Percentiles rank a stretch among this genome's conserved stretches.
These are phyloP conservation scores for Sphagnum magellanicum DNA, from an alignment of 228 moss, liverwort and hornwort species.

Conservation along the genomic window DNA sequence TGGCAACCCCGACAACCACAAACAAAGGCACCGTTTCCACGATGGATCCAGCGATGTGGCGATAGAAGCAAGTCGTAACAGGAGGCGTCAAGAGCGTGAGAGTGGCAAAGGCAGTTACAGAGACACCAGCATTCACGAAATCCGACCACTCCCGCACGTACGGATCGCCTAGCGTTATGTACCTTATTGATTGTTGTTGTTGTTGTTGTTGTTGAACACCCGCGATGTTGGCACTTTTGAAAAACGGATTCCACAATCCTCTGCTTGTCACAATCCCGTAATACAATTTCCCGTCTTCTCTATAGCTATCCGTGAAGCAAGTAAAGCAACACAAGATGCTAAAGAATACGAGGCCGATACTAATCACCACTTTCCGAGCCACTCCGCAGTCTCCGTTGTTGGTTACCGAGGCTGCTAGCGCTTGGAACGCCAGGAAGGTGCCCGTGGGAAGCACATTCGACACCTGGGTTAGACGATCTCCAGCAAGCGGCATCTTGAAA, in stretches of 20 bases:
- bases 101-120: constrained; percentile 2
- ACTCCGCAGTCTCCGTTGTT: constrained; percentile 23
- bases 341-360: constrained; percentile 7
- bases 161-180: too few relatives aligned
- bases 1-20: background rate
- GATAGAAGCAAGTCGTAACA: constrained; percentile 7
- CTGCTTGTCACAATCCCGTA: constrained; percentile 18
- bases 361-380: constrained; percentile 11
- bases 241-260: constrained; percentile 18
- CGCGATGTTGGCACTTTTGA: too few relatives aligned
- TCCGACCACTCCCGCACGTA: too few relatives aligned
- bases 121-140: constrained; percentile 2
- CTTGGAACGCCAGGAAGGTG: constrained; percentile 25
- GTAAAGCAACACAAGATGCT: constrained; percentile 11
- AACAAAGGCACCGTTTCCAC: constrained; percentile 4
- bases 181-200: too few relatives aligned
- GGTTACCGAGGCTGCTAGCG: constrained; percentile 15
- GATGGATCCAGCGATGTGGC: background rate
- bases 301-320: constrained; percentile 27
- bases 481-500: too few relatives aligned
- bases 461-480: constrained; percentile 12
- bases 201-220: too few relatives aligned
- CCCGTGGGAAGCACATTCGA: constrained; percentile 28
- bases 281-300: constrained; percentile 7
- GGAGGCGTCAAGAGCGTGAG: constrained; percentile 6